A percentile compares a stretch with the other conserved stretches of the same genome.
Conservation (phyloP, 345 rosid genomes). For the Eucalyptus fibrosa region DNA sequence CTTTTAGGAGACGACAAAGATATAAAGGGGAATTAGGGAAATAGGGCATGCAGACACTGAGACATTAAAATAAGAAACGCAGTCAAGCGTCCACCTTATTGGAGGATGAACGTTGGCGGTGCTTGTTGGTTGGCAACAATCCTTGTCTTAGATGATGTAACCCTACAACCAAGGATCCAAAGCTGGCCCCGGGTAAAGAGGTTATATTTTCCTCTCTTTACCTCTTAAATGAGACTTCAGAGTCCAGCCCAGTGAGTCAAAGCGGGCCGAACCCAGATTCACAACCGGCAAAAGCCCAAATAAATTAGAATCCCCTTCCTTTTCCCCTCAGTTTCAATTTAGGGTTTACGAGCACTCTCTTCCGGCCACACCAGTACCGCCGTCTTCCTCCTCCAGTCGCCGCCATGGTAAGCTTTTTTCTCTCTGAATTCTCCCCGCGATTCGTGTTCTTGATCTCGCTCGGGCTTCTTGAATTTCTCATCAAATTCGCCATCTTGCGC, state of each 20-base stretch:
- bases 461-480: background rate
- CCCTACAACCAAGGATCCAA: no score
- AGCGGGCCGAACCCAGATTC: background rate
- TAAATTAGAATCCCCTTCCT: background rate
- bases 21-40: no score
- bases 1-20: fast-evolving
- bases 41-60: no score
- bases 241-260: background rate
- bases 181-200: no score
- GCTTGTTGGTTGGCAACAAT: no score
- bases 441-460: background rate
- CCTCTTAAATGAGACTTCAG: background rate
- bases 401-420: background rate
- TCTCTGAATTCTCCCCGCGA: background rate
- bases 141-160: no score
- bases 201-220: background rate
- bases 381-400: background rate
- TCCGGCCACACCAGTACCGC: background rate
- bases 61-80: no score
- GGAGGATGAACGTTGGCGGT: no score
- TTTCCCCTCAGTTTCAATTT: background rate
- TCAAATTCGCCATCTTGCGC: background rate
- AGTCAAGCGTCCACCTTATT: no score
- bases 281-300: background rate
- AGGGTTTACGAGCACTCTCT: background rate